Conservation (phyloP, 192 early-diverging fungal species). For the Funneliformis geosporum region DNA sequence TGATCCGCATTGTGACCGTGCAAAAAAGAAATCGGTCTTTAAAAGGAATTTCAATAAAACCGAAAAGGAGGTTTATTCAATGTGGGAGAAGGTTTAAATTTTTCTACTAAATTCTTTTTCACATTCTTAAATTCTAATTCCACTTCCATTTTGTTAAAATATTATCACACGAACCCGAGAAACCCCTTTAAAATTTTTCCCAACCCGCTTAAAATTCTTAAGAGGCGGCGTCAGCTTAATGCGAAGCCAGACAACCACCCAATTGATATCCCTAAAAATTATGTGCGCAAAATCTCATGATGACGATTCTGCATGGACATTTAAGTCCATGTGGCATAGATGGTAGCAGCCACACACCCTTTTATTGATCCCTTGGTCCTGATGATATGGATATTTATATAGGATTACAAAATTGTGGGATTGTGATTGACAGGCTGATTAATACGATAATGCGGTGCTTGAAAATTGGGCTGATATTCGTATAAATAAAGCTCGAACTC, state of each 20-base stretch:
- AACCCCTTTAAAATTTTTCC: neutral
- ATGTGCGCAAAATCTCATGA: conserved; percentile 33
- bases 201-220: neutral
- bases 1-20: neutral
- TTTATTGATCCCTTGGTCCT: neutral
- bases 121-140: no score
- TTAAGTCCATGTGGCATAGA: conserved; percentile 16
- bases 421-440: neutral
- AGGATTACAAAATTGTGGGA: neutral
- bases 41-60: neutral
- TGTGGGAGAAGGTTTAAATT: neutral
- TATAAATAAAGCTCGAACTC: no score
- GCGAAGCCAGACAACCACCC: conserved; percentile 22
- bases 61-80: neutral
- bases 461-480: neutral
- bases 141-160: no score
- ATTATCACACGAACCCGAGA: no score
- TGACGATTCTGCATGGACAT: conserved; percentile 30
- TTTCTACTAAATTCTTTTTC: no score
- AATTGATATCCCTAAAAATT: conserved; percentile 22
- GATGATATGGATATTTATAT: neutral
- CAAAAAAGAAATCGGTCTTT: neutral
- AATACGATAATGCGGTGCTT: no score
- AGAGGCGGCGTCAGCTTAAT: conserved; percentile 28
- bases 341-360: conserved; percentile 11